phyloP scores from a whole-genome alignment of 192 early-diverging fungal species.

The Coemansia sp. region DNA sequence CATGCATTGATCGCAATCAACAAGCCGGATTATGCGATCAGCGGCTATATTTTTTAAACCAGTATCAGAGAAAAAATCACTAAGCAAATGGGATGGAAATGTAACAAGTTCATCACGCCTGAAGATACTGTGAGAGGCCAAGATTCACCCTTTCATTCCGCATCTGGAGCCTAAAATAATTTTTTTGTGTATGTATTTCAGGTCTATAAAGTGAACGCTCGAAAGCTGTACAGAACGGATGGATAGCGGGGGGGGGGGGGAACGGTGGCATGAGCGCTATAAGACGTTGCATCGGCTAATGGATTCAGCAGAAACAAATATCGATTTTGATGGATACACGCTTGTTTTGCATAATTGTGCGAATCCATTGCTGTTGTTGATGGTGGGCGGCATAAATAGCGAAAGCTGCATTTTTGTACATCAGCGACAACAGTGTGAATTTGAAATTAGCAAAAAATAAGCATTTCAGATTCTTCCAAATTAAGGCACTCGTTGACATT shows the following conservation, averaged over 20 bases:
- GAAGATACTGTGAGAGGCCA: not conserved
- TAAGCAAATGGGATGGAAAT: not conserved
- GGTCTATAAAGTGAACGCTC: too few species aligned
- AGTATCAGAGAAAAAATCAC: slow-evolving; percentile 1
- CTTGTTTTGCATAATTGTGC: not conserved
- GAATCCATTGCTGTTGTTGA: not conserved
- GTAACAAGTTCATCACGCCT: not conserved
- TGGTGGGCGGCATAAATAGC: not conserved
- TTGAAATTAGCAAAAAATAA: too few species aligned
- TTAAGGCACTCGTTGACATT: too few species aligned
- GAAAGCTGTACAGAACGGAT: too few species aligned
- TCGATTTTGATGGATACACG: slow-evolving; percentile 2
- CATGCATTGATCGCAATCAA: not conserved
- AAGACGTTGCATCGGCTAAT: not conserved
- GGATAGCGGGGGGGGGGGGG: too few species aligned
- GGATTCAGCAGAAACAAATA: slow-evolving; percentile 5
- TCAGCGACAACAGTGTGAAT: too few species aligned
- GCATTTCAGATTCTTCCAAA: too few species aligned
- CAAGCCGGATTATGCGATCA: not conserved
- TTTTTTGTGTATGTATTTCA: slow-evolving; percentile 13
- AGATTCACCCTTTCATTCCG: slow-evolving; percentile 19
- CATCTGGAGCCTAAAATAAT: slow-evolving; percentile 28
- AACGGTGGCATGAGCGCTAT: too few species aligned
- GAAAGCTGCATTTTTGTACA: not conserved
- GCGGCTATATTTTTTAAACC: too few species aligned